Evolutionary conservation across 805 yeast species (phyloP).

Genomic region (Pichia californica): DNA sequence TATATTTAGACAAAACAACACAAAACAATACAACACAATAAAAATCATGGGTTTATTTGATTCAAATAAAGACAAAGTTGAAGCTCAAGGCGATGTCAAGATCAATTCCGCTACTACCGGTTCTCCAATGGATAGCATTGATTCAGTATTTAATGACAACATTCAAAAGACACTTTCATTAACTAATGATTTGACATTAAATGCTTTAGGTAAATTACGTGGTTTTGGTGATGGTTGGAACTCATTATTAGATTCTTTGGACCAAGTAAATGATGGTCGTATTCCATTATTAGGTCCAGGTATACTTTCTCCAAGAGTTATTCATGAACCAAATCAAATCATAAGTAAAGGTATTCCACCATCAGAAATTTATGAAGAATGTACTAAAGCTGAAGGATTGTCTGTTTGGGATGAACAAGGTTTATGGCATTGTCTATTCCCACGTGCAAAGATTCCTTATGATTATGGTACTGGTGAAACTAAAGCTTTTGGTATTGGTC

Average conservation of each 20-base stretch:
- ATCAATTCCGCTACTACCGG: conserved; percentile 2
- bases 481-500: conserved; percentile 4
- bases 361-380: conserved; percentile 50
- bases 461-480: conserved; percentile 5
- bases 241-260: conserved; percentile 1
- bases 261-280: background rate
- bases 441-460: conserved; percentile 34
- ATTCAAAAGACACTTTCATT: conserved; percentile 10
- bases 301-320: background rate
- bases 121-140: conserved; percentile 2
- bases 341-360: conserved; percentile 26
- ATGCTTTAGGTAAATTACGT: conserved; percentile 7
- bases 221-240: conserved; percentile 6
- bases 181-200: conserved; percentile 14
- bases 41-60: conserved; percentile 13
- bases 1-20: background rate
- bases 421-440: conserved; percentile 87
- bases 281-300: conserved; percentile 2
- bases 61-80: conserved; percentile 4
- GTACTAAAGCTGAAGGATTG: conserved; percentile 59
- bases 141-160: background rate
- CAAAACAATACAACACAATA: too few species aligned
- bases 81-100: background rate
- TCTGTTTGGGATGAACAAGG: conserved; percentile 81
- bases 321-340: conserved; percentile 16